Base-by-base conservation (phyloP, 176 grass and related monocot species). In the Elaeis guineensis region DNA sequence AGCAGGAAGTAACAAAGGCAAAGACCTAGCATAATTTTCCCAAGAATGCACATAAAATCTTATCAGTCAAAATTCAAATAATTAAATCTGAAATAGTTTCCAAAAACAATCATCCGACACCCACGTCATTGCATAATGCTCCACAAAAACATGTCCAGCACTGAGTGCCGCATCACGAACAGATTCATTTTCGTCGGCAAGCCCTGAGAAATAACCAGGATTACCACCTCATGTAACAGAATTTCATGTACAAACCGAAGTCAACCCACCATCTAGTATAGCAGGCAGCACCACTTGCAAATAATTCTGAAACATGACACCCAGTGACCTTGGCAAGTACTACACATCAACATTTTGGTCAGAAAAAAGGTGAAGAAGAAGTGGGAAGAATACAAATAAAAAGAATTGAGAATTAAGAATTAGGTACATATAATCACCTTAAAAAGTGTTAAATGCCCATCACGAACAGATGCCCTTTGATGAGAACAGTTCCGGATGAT, bases 121-220 rank as follows among this genome's bases (percentile, higher is more conserved):
- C 49, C 67, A 96, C 83, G 87, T 78, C 69, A 81, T 85, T 64
- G 92, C 92, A 78, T 97, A 97, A 80, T 97, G 88, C 66, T 97
- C 87, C 71, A 97, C 92, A 78, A 97, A 89, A 49, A 97, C 84
- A 78, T 91, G 92, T 62, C 92, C 92, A 62, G 92, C 92, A 83
- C 83, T 85, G 61, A 97, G 87, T 50, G 92, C 92, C 44, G 92
- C 84, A 75, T 97, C 87, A 57, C 87, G 87, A 58, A 97, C 92
- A 89, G 83, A 90, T 74, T 97, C 92, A 64, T 97, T 91, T 71
- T 97, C 92, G 71, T 97, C 92, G 72, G 87, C 87, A 91, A 97
- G 92, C 18, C 92, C 92, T 97, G 54, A 54, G 49, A 67, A 71
- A 15, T 16, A 49, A 69, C 49, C n/a, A 9, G 9, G 58, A 74